phyloP scores from a whole-genome alignment of 2,329 filamentous ascomycete species.

The Drechslera avenae region DNA sequence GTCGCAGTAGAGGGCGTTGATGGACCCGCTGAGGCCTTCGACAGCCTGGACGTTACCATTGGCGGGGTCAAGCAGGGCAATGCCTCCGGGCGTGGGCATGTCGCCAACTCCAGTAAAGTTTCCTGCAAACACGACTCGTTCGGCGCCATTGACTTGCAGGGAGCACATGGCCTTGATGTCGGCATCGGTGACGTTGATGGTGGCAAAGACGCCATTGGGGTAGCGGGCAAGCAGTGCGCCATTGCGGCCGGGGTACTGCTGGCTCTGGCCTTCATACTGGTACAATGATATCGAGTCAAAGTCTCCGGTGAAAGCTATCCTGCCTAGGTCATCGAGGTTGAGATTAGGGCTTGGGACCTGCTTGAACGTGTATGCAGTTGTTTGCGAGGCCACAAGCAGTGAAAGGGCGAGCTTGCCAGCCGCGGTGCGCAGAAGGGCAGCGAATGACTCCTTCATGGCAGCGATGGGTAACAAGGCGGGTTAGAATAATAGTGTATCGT shows the following conservation, averaged over 20 bases:
- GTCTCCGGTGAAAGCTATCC: constrained; percentile 84
- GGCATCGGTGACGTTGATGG: constrained; percentile 77
- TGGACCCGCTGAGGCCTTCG: constrained; percentile 79
- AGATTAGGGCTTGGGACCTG: constrained; percentile 72
- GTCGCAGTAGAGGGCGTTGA: constrained; percentile 84
- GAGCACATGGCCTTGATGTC: constrained; percentile 88
- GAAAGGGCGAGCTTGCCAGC: constrained; percentile 46
- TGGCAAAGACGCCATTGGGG: constrained; percentile 82
- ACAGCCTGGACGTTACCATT: constrained; percentile 73
- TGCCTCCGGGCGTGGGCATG: constrained; percentile 72
- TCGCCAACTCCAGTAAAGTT: constrained; percentile 93
- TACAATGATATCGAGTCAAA: constrained; percentile 92
- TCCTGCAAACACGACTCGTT: constrained; percentile 83
- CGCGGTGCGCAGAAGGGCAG: constrained; percentile 46
- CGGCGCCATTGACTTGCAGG: constrained; percentile 70
- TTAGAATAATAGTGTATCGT: constrained; percentile 29
- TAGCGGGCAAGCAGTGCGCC: constrained; percentile 80
- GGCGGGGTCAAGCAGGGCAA: constrained; percentile 80
- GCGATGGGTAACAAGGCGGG: constrained; percentile 27
- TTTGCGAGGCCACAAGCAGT: constrained; percentile 37
- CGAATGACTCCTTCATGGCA: constrained; percentile 46
- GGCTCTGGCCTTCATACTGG: constrained; percentile 78
- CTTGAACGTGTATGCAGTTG: constrained; percentile 58
- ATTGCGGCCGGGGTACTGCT: constrained; percentile 70
- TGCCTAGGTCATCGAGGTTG: constrained; percentile 77